phyloP scores from a whole-genome alignment of 257 asterid species.

The Solanum chiquidenum region DNA sequence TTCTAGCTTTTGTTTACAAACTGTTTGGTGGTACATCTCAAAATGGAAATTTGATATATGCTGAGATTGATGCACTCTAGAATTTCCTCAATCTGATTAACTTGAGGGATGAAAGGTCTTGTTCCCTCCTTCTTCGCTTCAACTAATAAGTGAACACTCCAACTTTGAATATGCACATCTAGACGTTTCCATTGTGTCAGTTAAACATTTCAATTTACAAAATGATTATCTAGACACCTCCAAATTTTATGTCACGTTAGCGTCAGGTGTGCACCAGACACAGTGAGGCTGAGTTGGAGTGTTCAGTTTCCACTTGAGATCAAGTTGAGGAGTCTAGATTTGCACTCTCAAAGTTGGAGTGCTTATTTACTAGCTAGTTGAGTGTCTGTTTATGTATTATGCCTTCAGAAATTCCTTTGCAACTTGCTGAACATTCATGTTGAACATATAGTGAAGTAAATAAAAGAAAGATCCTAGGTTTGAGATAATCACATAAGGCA shows the following conservation, averaged over 20 bases:
- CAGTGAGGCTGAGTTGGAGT: no score
- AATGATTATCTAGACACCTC: no score
- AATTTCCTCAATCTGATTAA: background rate
- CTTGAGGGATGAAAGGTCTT: background rate
- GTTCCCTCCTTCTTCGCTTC: background rate
- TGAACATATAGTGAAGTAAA: background rate
- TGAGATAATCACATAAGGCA: background rate
- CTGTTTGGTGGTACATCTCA: background rate
- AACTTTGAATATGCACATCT: background rate
- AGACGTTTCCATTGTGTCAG: background rate
- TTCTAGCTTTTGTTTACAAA: background rate
- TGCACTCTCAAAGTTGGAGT: no score
- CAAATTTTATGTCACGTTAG: no score
- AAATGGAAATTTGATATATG: background rate
- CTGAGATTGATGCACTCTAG: background rate
- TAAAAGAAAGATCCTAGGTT: background rate
- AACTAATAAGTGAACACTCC: background rate
- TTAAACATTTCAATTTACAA: background rate
- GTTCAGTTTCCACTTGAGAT: no score
- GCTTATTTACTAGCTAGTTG: no score
- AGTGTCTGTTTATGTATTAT: no score
- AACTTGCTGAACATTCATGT: background rate
- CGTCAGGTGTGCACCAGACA: no score
- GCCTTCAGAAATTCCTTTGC: background rate
- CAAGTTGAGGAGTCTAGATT: no score